These are phyloP conservation scores for Hypoxylon sp. DNA, from an alignment of 2,329 filamentous ascomycete species.

Conservation along the genomic window DNA sequence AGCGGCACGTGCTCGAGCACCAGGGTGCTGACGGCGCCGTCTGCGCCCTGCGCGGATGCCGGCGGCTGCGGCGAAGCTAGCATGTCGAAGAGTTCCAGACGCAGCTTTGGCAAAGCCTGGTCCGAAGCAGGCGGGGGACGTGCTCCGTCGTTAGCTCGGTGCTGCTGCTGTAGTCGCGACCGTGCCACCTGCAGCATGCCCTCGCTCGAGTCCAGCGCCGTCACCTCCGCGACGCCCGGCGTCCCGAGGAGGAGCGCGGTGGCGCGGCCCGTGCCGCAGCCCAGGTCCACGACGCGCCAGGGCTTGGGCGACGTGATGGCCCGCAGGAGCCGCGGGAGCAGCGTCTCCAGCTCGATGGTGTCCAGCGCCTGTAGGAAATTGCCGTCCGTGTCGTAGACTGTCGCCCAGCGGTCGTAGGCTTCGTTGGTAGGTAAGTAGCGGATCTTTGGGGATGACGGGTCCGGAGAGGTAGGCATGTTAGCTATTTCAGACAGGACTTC, in stretches of 20 bases:
- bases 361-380: conserved; percentile 73
- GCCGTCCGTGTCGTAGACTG: conserved; percentile 69
- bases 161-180: conserved; percentile 46
- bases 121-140: neutral
- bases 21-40: conserved; percentile 65
- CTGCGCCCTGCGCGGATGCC: conserved; percentile 40
- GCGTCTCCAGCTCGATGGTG: conserved; percentile 58
- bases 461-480: conserved; percentile 14
- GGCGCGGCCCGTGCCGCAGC: conserved; percentile 71
- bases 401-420: conserved; percentile 47
- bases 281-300: conserved; percentile 64
- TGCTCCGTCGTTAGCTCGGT: neutral
- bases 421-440: conserved; percentile 46
- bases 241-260: conserved; percentile 59
- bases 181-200: conserved; percentile 65
- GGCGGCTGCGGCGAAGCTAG: conserved; percentile 41
- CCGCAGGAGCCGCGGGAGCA: conserved; percentile 59
- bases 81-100: conserved; percentile 52
- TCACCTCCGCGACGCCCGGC: conserved; percentile 47
- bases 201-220: conserved; percentile 63
- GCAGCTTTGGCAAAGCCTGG: conserved; percentile 4
- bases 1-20: conserved; percentile 71
- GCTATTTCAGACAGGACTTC: neutral
- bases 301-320: conserved; percentile 41
- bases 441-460: conserved; percentile 33